phyloP scores from a whole-genome alignment of 2,329 filamentous ascomycete species.

The Calonectria naviculata region DNA sequence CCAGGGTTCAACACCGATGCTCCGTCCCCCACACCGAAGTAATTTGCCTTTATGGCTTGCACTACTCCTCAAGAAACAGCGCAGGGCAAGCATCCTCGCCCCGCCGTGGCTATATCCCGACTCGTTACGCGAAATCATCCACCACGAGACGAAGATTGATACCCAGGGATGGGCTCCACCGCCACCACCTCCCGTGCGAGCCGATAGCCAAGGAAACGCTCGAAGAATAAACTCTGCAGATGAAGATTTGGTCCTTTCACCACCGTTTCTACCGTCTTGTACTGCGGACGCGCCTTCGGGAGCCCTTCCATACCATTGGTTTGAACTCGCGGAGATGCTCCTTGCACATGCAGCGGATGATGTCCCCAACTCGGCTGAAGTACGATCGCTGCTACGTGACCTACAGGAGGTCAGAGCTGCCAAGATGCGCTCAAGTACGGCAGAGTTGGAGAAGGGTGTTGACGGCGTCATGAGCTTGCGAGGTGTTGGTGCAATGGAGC shows the following conservation, averaged over 20 bases:
- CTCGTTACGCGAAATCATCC: slow-evolving; percentile 81
- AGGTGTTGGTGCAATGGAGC: slow-evolving; percentile 92
- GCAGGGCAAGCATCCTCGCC: slow-evolving; percentile 90
- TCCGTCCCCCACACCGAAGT: slow-evolving; percentile 84
- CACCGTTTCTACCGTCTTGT: slow-evolving; percentile 84
- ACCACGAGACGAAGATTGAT: slow-evolving; percentile 80
- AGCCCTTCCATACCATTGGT: slow-evolving; percentile 92
- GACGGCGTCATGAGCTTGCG: slow-evolving; percentile 75
- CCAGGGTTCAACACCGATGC: slow-evolving; percentile 80
- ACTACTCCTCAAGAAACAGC: slow-evolving; percentile 92
- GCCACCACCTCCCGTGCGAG: slow-evolving; percentile 71
- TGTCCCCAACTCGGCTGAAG: slow-evolving; percentile 77
- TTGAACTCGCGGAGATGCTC: slow-evolving; percentile 89
- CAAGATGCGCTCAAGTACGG: slow-evolving; percentile 83
- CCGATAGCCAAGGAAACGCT: slow-evolving; percentile 58
- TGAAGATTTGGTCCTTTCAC: slow-evolving; percentile 59
- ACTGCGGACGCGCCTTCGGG: slow-evolving; percentile 75
- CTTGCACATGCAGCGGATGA: slow-evolving; percentile 89
- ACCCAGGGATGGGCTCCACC: slow-evolving; percentile 81
- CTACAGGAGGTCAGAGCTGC: slow-evolving; percentile 88
- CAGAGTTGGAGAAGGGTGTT: slow-evolving; percentile 76
- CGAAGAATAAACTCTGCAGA: slow-evolving; percentile 44
- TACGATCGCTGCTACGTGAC: slow-evolving; percentile 81
- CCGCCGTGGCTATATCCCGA: slow-evolving; percentile 88
- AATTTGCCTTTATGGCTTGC: slow-evolving; percentile 93